Conservation (phyloP, 2,329 filamentous ascomycete species). For the Colletotrichum agaves region DNA sequence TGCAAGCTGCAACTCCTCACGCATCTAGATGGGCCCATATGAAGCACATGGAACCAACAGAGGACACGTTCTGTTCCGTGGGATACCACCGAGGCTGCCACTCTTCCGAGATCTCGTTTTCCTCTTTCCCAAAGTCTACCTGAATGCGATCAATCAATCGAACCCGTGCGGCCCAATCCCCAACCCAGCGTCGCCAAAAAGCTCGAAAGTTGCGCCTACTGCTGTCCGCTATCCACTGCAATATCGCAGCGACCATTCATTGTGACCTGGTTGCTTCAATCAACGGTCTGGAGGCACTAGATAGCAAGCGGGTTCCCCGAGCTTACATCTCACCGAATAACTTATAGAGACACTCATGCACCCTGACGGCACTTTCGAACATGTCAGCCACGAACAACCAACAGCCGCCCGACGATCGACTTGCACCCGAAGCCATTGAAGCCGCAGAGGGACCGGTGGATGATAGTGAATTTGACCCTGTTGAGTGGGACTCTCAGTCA, state of each 20-base stretch:
- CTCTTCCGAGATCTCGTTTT: neutral
- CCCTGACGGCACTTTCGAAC: neutral
- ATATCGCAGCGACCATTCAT: too few relatives aligned
- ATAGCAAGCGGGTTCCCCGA: neutral
- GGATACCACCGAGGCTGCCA: neutral
- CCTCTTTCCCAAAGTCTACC: neutral
- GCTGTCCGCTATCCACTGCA: too few relatives aligned
- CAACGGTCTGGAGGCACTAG: too few relatives aligned
- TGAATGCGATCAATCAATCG: too few relatives aligned
- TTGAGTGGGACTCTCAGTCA: conserved; percentile 41
- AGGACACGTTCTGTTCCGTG: neutral
- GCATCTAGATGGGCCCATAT: neutral
- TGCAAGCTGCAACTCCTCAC: neutral
- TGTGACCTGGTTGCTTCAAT: too few relatives aligned
- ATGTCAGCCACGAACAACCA: neutral
- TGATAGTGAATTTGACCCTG: conserved; percentile 31
- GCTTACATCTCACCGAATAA: neutral
- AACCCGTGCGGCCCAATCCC: too few relatives aligned
- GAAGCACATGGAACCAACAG: neutral
- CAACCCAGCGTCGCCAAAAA: too few relatives aligned
- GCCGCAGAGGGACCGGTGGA: conserved; percentile 6
- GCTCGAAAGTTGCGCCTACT: too few relatives aligned
- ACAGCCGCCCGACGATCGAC: neutral
- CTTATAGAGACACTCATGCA: conserved; percentile 3
- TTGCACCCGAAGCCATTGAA: neutral